A percentile compares a stretch with the other conserved stretches of the same genome.
Evolutionary conservation across 1,284 basidiomycete genomes (phyloP).

Genomic region (Pseudozyma sp.): DNA sequence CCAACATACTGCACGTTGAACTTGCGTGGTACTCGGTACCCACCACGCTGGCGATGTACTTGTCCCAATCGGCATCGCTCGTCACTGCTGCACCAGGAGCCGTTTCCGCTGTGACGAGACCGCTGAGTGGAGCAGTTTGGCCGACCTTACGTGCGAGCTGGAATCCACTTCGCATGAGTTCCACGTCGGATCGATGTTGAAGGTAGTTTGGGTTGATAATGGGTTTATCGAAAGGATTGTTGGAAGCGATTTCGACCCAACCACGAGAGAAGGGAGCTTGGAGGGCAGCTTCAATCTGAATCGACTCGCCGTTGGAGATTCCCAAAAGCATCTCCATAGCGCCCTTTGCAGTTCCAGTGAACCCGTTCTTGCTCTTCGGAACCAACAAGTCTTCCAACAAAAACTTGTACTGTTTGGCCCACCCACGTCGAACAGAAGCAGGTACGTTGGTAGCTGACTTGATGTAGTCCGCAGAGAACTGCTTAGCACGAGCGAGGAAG

Average conservation of each 20-base stretch:
- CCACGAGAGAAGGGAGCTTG: slow-evolving; percentile 66
- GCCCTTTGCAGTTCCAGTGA: slow-evolving; percentile 39
- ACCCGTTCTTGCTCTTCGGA: slow-evolving; percentile 26
- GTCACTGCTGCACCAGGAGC: slow-evolving; percentile 37
- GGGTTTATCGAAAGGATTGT: slow-evolving; percentile 51
- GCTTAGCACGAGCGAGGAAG: slow-evolving; percentile 35
- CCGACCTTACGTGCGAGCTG: slow-evolving; percentile 56
- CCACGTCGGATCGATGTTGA: slow-evolving; percentile 44
- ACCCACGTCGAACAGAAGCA: slow-evolving; percentile 38
- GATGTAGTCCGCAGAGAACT: slow-evolving; percentile 39
- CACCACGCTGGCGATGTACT: slow-evolving; percentile 39
- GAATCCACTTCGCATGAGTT: slow-evolving; percentile 54
- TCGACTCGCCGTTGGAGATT: slow-evolving; percentile 37
- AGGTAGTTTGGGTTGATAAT: slow-evolving; percentile 63
- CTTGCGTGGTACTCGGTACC: slow-evolving; percentile 71
- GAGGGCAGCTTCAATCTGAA: slow-evolving; percentile 55
- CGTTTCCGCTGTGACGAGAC: slow-evolving; percentile 26
- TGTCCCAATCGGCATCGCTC: slow-evolving; percentile 48
- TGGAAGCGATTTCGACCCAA: slow-evolving; percentile 50
- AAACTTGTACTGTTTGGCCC: slow-evolving; percentile 50
- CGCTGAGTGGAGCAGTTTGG: slow-evolving; percentile 35
- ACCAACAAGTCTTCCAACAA: slow-evolving; percentile 39
- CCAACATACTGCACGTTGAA: slow-evolving; percentile 77
- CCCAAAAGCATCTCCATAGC: slow-evolving; percentile 61
- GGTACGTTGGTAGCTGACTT: slow-evolving; percentile 44